These are phyloP conservation scores for Juglanconis oblonga DNA, from an alignment of 2,329 filamentous ascomycete species.

Conservation along the genomic window DNA sequence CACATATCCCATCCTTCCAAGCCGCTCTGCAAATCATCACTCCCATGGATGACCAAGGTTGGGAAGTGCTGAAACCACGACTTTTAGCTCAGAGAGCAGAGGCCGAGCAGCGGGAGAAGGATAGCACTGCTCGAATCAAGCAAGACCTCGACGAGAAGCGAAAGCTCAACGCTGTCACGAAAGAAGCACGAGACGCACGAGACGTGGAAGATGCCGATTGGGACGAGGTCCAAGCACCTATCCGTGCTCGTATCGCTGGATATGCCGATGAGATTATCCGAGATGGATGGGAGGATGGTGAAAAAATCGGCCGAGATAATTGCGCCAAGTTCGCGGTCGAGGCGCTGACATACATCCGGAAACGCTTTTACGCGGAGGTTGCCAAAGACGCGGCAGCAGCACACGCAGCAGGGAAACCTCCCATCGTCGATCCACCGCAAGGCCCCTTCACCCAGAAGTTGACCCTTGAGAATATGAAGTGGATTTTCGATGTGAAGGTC, in stretches of 20 bases:
- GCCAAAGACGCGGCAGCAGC: constrained; percentile 49
- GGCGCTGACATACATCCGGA: constrained; percentile 64
- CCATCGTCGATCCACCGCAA: constrained; percentile 45
- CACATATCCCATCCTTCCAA: constrained; percentile 71
- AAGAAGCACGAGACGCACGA: constrained; percentile 53
- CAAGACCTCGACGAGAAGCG: constrained; percentile 18
- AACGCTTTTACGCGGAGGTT: constrained; percentile 62
- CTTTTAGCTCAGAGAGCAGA: constrained; percentile 63
- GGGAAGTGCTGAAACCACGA: constrained; percentile 66
- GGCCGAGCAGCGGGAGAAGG: constrained; percentile 57
- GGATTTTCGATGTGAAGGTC: constrained; percentile 76
- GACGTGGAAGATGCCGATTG: constrained; percentile 66
- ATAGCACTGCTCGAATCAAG: constrained; percentile 25
- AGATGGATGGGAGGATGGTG: constrained; percentile 62
- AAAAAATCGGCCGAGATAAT: constrained; percentile 60
- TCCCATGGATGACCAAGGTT: constrained; percentile 66
- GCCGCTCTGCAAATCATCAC: constrained; percentile 68
- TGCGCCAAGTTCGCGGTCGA: constrained; percentile 69
- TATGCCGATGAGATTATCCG: constrained; percentile 70
- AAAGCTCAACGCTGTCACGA: constrained; percentile 31
- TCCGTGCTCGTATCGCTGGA: constrained; percentile 61
- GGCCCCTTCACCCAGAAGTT: constrained; percentile 60
- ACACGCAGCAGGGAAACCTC: constrained; percentile 42
- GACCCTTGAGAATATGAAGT: constrained; percentile 82
- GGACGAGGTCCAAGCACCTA: constrained; percentile 66